Base-by-base conservation (phyloP, 371 early-diverging fungal species). In the Mucor circinelloides region DNA sequence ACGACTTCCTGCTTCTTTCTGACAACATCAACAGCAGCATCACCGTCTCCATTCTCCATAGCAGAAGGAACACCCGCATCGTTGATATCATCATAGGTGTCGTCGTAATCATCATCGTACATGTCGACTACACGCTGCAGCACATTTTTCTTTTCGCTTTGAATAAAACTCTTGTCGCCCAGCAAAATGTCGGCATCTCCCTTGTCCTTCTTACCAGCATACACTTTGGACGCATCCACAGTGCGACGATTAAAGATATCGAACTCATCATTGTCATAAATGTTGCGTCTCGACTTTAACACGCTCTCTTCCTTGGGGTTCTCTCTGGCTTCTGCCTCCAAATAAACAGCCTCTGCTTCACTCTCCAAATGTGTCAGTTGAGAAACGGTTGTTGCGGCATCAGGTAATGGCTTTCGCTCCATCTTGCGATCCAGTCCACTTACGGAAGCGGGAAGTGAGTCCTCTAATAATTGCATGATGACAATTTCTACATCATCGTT, bases 201-300 rank as follows among this genome's bases (percentile, higher is more conserved):
- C 83, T 79, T 72, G 80, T 86, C 81, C 27, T 72, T 72, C 55
- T 96, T 94, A 56, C 94, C 95, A 28, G 80, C 75, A 57, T 87
- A 82, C 7, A 96, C 85, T 48, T 88, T 89, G 28, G 74, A 75
- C 46, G 74, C 65, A 67, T 95, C 92, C 13, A 94, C 75, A 0
- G 71, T 71, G 2, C 76, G 75, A 27, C 66, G 69, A 15, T 84
- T 75, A 77, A 96, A 94, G 12, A 96, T 83, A 72, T 97, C 97
- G 80, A 95, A 95, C 63, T 93, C 94, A 72, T 97, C 97, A 61
- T 93, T 92, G 70, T 97, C 96, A 74, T 93, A 95, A 15, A 96
- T 84, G 64, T 97, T 97, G 30, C 83, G 83, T 27, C 96, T 89
- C 12, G 68, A 70, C 5, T 82, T 70, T 25, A 96, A 78, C 2